Evolutionary conservation across 1,139 yeast species (phyloP).

Genomic region (Suhomyces ambrosiae): DNA sequence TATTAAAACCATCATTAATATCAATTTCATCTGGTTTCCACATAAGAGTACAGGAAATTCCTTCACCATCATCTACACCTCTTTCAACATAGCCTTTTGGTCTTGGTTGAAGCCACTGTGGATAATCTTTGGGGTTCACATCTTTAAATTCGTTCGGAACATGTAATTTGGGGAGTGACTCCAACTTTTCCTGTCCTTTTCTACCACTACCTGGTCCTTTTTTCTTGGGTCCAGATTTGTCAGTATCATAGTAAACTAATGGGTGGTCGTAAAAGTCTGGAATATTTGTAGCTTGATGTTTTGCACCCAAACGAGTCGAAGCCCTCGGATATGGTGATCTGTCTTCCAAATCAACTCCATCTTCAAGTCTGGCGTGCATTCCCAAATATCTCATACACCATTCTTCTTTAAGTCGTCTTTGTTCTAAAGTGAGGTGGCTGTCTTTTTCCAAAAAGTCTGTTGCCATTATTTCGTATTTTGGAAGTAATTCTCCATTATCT

Average conservation of each 20-base stretch:
- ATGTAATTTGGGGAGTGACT: slow-evolving; percentile 32
- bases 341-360: slow-evolving; percentile 77
- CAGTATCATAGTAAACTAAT: slow-evolving; percentile 65
- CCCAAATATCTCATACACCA: slow-evolving; percentile 88
- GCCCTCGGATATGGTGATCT: slow-evolving; percentile 80
- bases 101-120: slow-evolving; percentile 75
- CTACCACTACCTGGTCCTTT: slow-evolving; percentile 16
- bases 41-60: slow-evolving; percentile 58
- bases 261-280: slow-evolving; percentile 70
- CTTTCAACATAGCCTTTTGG: slow-evolving; percentile 86
- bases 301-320: slow-evolving; percentile 73
- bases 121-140: slow-evolving; percentile 49
- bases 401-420: slow-evolving; percentile 59
- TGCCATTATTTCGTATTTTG: slow-evolving; percentile 65
- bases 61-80: slow-evolving; percentile 66
- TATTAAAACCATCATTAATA: slow-evolving; percentile 30
- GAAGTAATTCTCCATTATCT: slow-evolving; percentile 29
- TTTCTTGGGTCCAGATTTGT: slow-evolving; percentile 21
- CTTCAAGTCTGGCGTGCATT: slow-evolving; percentile 73
- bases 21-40: slow-evolving; percentile 60
- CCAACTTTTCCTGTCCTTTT: slow-evolving; percentile 16
- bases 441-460: slow-evolving; percentile 52
- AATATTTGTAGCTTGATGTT: slow-evolving; percentile 68
- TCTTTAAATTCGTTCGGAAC: slow-evolving; percentile 52
- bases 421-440: slow-evolving; percentile 38